These are phyloP conservation scores for Pelargonium myrrhifolium DNA, from an alignment of 441 rosid species.

Conservation along the genomic window DNA sequence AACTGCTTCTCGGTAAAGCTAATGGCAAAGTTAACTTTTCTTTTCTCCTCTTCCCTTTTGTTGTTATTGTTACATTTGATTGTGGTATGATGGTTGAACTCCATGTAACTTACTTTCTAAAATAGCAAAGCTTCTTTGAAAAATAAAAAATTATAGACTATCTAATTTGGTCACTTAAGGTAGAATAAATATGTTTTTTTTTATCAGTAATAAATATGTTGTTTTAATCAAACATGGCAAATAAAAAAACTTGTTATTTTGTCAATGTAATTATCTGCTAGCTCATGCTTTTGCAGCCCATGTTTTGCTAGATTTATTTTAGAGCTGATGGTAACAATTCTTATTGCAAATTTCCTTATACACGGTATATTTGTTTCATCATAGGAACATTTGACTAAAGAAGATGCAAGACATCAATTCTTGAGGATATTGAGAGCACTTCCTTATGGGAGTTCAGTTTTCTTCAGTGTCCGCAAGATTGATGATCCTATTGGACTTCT, in stretches of 20 bases:
- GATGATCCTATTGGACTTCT: slow-evolving; percentile 98
- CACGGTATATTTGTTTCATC: slow-evolving; percentile 18
- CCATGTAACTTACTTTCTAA: not conserved
- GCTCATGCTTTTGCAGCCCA: not conserved
- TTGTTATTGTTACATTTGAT: not conserved
- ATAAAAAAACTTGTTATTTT: too few species aligned
- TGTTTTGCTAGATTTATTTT: slow-evolving; percentile 1
- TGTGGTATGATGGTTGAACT: not conserved
- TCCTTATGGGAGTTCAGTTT: slow-evolving; percentile 91
- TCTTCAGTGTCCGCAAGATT: slow-evolving; percentile 89
- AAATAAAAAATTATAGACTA: not conserved
- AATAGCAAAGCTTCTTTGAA: not conserved
- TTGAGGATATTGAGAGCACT: slow-evolving; percentile 69
- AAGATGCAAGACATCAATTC: slow-evolving; percentile 95
- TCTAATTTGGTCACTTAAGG: not conserved
- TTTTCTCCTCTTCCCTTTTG: too few species aligned
- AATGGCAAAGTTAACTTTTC: too few species aligned
- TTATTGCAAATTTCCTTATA: not conserved
- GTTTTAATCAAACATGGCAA: not conserved
- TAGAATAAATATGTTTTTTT: not conserved
- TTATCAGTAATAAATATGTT: too few species aligned
- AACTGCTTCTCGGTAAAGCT: too few species aligned
- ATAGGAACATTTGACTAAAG: slow-evolving; percentile 81
- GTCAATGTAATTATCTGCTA: not conserved
- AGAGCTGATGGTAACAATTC: slow-evolving; percentile 6